These are phyloP conservation scores for Aspergillus alliaceus DNA, from an alignment of 2,329 filamentous ascomycete species.

Conservation along the genomic window DNA sequence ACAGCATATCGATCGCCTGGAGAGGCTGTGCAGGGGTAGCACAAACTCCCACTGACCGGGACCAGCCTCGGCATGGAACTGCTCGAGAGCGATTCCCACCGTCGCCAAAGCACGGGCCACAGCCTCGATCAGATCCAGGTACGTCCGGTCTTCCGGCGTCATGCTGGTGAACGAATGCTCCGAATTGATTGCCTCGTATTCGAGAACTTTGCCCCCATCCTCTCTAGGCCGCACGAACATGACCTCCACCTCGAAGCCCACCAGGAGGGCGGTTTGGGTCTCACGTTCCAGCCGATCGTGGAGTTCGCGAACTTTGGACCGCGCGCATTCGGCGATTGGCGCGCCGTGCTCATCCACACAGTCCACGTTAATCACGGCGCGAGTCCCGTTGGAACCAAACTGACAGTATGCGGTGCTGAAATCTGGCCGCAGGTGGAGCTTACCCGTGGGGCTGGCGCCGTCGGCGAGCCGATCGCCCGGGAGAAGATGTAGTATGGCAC, in stretches of 20 bases:
- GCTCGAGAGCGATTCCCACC: slow-evolving; percentile 22
- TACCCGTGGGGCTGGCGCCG: background rate
- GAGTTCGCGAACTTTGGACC: background rate
- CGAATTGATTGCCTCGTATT: background rate
- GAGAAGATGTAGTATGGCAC: background rate
- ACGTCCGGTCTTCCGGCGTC: background rate
- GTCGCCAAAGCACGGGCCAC: background rate
- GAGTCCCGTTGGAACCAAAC: slow-evolving; percentile 7
- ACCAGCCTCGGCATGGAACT: slow-evolving; percentile 26
- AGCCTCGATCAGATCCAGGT: background rate
- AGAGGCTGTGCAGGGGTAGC: slow-evolving; percentile 20
- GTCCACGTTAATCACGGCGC: slow-evolving; percentile 6
- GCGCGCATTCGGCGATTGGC: slow-evolving; percentile 11
- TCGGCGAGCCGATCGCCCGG: slow-evolving; percentile 7
- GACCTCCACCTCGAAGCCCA: background rate
- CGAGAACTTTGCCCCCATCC: background rate
- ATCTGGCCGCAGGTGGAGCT: slow-evolving; percentile 8
- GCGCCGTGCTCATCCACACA: slow-evolving; percentile 1
- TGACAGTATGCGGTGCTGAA: slow-evolving; percentile 8
- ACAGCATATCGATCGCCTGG: slow-evolving; percentile 21
- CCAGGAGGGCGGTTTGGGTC: background rate
- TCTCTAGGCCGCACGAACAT: background rate
- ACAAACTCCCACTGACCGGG: slow-evolving; percentile 30
- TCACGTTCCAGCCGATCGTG: background rate
- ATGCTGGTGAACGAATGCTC: background rate